A percentile compares a stretch with the other conserved stretches of the same genome.
Evolutionary conservation across 257 asterid genomes (phyloP).

Genomic region (Solanum pimpinellifolium): DNA sequence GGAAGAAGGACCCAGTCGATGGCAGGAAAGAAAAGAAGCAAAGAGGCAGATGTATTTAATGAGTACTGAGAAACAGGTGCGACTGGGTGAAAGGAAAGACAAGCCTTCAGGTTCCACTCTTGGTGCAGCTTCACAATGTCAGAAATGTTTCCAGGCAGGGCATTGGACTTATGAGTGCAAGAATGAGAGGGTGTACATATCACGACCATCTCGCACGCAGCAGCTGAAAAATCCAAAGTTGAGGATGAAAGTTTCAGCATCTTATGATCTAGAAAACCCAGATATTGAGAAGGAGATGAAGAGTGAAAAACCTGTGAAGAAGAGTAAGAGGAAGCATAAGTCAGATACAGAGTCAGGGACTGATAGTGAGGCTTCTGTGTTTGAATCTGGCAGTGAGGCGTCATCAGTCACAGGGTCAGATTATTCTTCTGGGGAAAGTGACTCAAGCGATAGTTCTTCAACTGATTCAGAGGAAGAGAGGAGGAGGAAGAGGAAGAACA

Average conservation of each 20-base stretch:
- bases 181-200: conserved; percentile 82
- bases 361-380: conserved; percentile 84
- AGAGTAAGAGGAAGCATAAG: conserved; percentile 86
- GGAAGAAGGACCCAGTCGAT: conserved; percentile 98
- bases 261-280: conserved; percentile 60
- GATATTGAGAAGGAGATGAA: conserved; percentile 35
- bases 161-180: conserved; percentile 97
- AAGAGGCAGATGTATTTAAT: conserved; percentile 91
- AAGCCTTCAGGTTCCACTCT: conserved; percentile 34
- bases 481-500: conserved; percentile 68
- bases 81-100: conserved; percentile 83
- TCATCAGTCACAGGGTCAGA: conserved; percentile 65
- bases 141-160: conserved; percentile 78
- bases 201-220: conserved; percentile 84
- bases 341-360: conserved; percentile 46
- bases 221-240: conserved; percentile 83
- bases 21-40: conserved; percentile 99
- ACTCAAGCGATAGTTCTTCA: conserved; percentile 56
- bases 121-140: conserved; percentile 71
- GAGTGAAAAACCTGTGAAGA: conserved; percentile 34
- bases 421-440: conserved; percentile 59
- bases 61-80: conserved; percentile 93
- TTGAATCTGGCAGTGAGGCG: conserved; percentile 57
- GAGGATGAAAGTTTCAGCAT: conserved; percentile 55
- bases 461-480: conserved; percentile 90